phyloP scores from a whole-genome alignment of 345 rosid species.

The Salix caprea region DNA sequence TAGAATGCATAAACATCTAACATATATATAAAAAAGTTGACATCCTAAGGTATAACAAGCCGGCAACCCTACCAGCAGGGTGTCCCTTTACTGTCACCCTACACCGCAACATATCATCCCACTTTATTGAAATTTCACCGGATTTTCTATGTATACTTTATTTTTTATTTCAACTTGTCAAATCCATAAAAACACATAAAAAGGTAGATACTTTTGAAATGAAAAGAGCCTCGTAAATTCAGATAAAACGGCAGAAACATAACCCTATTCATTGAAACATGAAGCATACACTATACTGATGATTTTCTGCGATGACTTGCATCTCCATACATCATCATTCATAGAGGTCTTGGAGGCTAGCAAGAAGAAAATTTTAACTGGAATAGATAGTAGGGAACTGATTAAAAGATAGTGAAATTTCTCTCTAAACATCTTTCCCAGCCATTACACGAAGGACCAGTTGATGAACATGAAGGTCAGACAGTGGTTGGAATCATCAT shows the following conservation, averaged over 20 bases:
- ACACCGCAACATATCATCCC: background rate
- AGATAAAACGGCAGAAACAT: background rate
- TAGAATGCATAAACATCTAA: no score
- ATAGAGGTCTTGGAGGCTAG: background rate
- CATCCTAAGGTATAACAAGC: background rate
- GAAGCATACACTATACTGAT: background rate
- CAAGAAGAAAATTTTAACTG: slow-evolving; percentile 1
- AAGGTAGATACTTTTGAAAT: no score
- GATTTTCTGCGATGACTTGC: background rate
- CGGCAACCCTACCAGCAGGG: slow-evolving; percentile 7
- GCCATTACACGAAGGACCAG: slow-evolving; percentile 81
- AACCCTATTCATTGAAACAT: slow-evolving; percentile 7
- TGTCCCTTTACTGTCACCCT: background rate
- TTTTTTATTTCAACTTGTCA: no score
- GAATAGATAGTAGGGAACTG: background rate
- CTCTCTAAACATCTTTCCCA: background rate
- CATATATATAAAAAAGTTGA: no score
- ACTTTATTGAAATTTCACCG: slow-evolving; percentile 10
- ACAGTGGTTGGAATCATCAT: slow-evolving; percentile 82
- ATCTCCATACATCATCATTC: background rate
- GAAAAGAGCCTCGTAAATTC: no score
- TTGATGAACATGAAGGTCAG: slow-evolving; percentile 88
- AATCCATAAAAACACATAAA: background rate
- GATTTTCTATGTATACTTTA: background rate
- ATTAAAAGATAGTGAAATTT: background rate